A percentile compares a stretch with the other conserved stretches of the same genome.
Evolutionary conservation across 1,139 yeast genomes (phyloP).

Genomic region (Meyerozyma guilliermondii): DNA sequence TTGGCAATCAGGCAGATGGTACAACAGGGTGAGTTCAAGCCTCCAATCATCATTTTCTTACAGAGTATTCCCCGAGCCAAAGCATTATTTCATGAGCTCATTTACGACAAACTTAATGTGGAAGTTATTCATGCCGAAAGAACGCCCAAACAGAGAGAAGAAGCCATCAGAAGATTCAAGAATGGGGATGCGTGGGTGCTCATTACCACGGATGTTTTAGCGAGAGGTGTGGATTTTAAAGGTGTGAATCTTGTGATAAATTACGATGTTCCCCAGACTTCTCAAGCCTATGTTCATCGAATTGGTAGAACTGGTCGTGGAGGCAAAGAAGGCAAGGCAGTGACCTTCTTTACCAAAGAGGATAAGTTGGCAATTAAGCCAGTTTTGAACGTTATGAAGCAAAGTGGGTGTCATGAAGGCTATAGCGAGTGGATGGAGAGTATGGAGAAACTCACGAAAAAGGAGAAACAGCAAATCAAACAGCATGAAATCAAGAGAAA

Average conservation of each 20-base stretch:
- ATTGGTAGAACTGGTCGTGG: constrained; percentile 99
- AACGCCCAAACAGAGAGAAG: constrained; percentile 84
- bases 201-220: constrained; percentile 91
- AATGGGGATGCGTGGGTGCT: constrained; percentile 93
- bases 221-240: constrained; percentile 96
- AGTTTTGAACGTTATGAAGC: constrained; percentile 90
- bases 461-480: constrained; percentile 62
- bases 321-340: constrained; percentile 79
- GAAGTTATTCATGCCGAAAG: constrained; percentile 96
- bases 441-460: constrained; percentile 62
- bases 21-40: constrained; percentile 78
- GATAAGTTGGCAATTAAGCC: constrained; percentile 75
- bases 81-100: constrained; percentile 85
- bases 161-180: constrained; percentile 76
- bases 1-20: constrained; percentile 88
- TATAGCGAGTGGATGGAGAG: constrained; percentile 79
- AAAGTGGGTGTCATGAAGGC: constrained; percentile 70
- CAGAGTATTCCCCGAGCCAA: constrained; percentile 93
- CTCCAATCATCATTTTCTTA: constrained; percentile 88
- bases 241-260: constrained; percentile 93
- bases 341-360: constrained; percentile 90
- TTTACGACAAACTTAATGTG: constrained; percentile 86
- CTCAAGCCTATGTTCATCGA: constrained; percentile 95
- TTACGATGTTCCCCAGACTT: constrained; percentile 91
- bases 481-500: constrained; percentile 59